Conservation (phyloP, 306 rosid species). For the Prunus dulcis region DNA sequence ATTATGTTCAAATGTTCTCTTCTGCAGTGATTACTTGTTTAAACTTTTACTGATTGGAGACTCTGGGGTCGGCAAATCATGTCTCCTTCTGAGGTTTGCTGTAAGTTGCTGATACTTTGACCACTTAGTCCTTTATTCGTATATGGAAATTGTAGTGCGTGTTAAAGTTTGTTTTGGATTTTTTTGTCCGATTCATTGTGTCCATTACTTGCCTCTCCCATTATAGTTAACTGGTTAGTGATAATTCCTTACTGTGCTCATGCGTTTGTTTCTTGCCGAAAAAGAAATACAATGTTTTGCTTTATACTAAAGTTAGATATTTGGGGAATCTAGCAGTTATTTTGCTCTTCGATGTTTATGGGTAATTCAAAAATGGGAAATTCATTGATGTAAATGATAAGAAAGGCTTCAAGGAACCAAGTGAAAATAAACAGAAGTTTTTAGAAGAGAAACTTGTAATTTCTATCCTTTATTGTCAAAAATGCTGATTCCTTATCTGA, state of each 20-base stretch:
- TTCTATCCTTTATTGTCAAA: not conserved
- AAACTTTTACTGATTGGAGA: conserved; percentile 58
- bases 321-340: not conserved
- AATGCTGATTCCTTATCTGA: too few species aligned
- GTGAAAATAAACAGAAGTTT: too few species aligned
- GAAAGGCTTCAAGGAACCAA: too few species aligned
- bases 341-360: not conserved
- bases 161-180: not conserved
- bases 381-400: too few species aligned
- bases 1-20: not conserved
- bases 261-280: not conserved
- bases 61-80: conserved; percentile 53
- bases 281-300: not conserved
- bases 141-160: not conserved
- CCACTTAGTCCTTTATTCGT: not conserved
- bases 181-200: not conserved
- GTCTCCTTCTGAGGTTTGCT: conserved; percentile 55
- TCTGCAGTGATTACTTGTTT: conserved; percentile 53
- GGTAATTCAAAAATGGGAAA: too few species aligned
- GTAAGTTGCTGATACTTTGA: conserved; percentile 28
- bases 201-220: not conserved
- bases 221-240: not conserved
- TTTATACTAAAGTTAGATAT: not conserved
- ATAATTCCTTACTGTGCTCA: too few species aligned
- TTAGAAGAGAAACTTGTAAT: not conserved